Evolutionary conservation across 179 eudicot genomes (phyloP).

Genomic region (Heliamphora pulchella): DNA sequence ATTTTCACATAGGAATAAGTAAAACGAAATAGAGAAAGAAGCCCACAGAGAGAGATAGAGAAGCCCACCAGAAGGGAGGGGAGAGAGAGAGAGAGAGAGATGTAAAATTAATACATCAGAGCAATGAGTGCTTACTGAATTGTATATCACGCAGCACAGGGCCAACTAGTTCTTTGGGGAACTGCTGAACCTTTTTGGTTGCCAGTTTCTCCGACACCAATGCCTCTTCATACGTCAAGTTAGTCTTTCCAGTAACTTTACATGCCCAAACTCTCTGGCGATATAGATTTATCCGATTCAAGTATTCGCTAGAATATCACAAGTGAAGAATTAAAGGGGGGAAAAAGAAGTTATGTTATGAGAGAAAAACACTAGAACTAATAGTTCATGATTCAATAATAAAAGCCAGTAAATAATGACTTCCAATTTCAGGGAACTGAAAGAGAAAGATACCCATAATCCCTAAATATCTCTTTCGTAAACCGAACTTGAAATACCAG

Average conservation of each 20-base stretch:
- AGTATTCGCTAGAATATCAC: slow-evolving; percentile 49
- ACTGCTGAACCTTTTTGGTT: slow-evolving; percentile 55
- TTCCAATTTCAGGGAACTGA: background rate
- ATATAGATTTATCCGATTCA: slow-evolving; percentile 76
- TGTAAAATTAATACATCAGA: slow-evolving; percentile 12
- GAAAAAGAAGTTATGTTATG: background rate
- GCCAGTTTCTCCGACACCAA: slow-evolving; percentile 77
- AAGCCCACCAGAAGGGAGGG: background rate
- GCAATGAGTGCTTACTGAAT: slow-evolving; percentile 52
- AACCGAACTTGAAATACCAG: slow-evolving; percentile 71
- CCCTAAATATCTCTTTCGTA: slow-evolving; percentile 83
- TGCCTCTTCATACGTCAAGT: slow-evolving; percentile 93
- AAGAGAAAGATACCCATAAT: slow-evolving; percentile 54
- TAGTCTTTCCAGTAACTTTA: slow-evolving; percentile 72
- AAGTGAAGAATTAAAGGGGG: slow-evolving; percentile 22
- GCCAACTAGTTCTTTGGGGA: slow-evolving; percentile 67
- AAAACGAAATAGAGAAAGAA: background rate
- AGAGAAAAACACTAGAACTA: slow-evolving; percentile 6
- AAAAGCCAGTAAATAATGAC: background rate
- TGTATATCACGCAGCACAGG: slow-evolving; percentile 72
- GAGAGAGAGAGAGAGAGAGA: background rate
- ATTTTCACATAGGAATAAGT: background rate
- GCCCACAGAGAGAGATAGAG: background rate
- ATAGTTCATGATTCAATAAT: background rate
- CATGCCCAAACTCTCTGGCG: slow-evolving; percentile 87